Percentiles rank a stretch among this genome's conserved stretches.
These are phyloP conservation scores for Graphium sp. DNA, from an alignment of 2,329 filamentous ascomycete genomes.

Conservation along the genomic window DNA sequence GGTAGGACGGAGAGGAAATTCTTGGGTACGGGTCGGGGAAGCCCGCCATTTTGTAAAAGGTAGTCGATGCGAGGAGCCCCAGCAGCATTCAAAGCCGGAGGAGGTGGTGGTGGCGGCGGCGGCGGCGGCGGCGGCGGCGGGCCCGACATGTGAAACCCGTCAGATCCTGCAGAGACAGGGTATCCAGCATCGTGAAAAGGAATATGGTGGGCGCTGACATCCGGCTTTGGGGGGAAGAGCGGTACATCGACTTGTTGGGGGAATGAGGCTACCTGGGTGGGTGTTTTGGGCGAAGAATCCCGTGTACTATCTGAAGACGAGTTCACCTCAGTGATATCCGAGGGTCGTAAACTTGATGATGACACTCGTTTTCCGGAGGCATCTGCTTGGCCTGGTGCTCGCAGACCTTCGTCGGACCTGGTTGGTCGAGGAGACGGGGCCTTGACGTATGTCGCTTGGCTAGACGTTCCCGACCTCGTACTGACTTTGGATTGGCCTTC, in stretches of 20 bases:
- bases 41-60: slow-evolving; percentile 72
- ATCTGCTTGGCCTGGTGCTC: no score
- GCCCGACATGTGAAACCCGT: no score
- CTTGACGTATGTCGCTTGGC: slow-evolving; percentile 37
- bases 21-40: slow-evolving; percentile 55
- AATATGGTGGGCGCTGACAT: no score
- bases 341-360: no score
- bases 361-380: no score
- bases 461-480: slow-evolving; percentile 36
- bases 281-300: slow-evolving; percentile 44
- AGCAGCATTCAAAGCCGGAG: slow-evolving; percentile 52
- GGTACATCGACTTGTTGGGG: no score
- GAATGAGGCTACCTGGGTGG: slow-evolving; percentile 36
- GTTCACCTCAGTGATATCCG: no score
- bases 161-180: no score
- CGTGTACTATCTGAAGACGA: slow-evolving; percentile 28
- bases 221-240: no score
- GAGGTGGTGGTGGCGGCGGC: slow-evolving; percentile 52
- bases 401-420: slow-evolving; percentile 8
- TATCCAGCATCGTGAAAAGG: no score
- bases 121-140: slow-evolving; percentile 25
- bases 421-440: slow-evolving; percentile 3
- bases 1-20: slow-evolving; percentile 53
- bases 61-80: slow-evolving; percentile 81
- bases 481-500: slow-evolving; percentile 36